A percentile compares a stretch with the other conserved stretches of the same genome.
phyloP scores from a whole-genome alignment of 352 stramenopile species.

The Plasmopara viticola region DNA sequence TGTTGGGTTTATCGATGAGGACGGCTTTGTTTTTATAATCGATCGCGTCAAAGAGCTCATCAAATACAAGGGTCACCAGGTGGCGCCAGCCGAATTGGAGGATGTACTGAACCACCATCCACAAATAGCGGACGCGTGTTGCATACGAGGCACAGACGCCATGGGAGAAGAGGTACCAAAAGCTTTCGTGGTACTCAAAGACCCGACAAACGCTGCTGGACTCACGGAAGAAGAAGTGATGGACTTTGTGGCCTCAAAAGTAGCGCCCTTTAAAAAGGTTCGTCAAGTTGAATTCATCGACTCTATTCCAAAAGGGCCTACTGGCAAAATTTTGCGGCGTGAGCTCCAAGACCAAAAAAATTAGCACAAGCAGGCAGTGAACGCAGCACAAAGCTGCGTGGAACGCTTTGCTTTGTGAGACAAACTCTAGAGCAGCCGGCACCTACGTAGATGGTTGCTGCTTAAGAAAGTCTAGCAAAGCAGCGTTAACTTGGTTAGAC shows the following conservation, averaged over 20 bases:
- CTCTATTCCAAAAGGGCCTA: conserved; percentile 81
- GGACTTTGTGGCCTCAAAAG: conserved; percentile 73
- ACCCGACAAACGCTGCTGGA: conserved; percentile 20
- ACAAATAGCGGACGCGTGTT: conserved; percentile 71
- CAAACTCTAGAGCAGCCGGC: neutral
- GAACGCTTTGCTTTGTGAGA: too few species aligned
- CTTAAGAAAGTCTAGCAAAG: conserved; percentile 20
- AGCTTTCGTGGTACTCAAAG: conserved; percentile 85
- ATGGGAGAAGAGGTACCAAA: conserved; percentile 83
- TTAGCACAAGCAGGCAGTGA: neutral
- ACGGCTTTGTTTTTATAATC: conserved; percentile 89
- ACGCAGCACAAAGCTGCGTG: neutral
- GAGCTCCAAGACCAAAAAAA: conserved; percentile 57
- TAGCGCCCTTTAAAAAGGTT: conserved; percentile 87
- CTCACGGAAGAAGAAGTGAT: conserved; percentile 69
- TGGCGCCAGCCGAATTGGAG: conserved; percentile 91
- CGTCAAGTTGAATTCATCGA: conserved; percentile 80
- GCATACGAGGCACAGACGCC: conserved; percentile 53
- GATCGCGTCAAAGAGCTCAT: conserved; percentile 93
- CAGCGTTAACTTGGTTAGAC: conserved; percentile 25
- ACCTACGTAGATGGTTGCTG: conserved; percentile 8
- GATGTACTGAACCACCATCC: conserved; percentile 82
- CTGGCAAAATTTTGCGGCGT: conserved; percentile 88
- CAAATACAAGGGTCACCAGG: conserved; percentile 91
- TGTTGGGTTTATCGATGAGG: conserved; percentile 86